Conservation (phyloP, 2,329 filamentous ascomycete species). For the Thyridium curvatum region DNA sequence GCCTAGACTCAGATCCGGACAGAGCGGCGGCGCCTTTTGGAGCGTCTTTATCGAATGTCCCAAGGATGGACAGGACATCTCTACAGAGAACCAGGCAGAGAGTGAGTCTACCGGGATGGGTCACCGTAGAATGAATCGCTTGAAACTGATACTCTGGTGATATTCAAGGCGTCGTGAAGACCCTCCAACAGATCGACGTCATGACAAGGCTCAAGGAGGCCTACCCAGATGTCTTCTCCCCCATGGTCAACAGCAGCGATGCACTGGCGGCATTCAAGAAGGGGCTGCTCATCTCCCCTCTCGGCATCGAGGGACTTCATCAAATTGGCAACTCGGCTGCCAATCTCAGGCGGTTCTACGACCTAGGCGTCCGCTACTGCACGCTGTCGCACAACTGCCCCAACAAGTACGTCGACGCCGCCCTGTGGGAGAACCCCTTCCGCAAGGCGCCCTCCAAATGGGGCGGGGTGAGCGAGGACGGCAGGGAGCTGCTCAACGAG, state of each 20-base stretch:
- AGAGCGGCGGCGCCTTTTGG: constrained; percentile 87
- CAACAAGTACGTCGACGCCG: constrained; percentile 83
- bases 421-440: constrained; percentile 51
- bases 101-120: constrained; percentile 39
- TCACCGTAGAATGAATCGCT: constrained; percentile 5
- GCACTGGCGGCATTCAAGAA: constrained; percentile 53
- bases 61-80: constrained; percentile 63
- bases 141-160: not conserved
- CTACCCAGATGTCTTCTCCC: constrained; percentile 67
- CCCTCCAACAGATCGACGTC: constrained; percentile 70
- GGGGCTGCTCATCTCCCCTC: constrained; percentile 66
- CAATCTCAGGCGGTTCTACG: constrained; percentile 69
- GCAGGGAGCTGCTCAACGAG: constrained; percentile 66
- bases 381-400: constrained; percentile 93
- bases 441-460: constrained; percentile 52
- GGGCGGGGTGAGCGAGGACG: constrained; percentile 66
- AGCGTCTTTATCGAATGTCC: constrained; percentile 80
- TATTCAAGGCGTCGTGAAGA: constrained; percentile 22
- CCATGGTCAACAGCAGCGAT: constrained; percentile 47
- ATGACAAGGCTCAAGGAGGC: constrained; percentile 55
- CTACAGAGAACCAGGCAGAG: constrained; percentile 61
- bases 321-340: constrained; percentile 83
- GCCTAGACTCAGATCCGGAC: constrained; percentile 63
- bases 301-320: constrained; percentile 83
- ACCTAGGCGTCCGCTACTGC: constrained; percentile 77